Conservation (phyloP, 441 rosid species). For the Euphorbia schlechtendalii region DNA sequence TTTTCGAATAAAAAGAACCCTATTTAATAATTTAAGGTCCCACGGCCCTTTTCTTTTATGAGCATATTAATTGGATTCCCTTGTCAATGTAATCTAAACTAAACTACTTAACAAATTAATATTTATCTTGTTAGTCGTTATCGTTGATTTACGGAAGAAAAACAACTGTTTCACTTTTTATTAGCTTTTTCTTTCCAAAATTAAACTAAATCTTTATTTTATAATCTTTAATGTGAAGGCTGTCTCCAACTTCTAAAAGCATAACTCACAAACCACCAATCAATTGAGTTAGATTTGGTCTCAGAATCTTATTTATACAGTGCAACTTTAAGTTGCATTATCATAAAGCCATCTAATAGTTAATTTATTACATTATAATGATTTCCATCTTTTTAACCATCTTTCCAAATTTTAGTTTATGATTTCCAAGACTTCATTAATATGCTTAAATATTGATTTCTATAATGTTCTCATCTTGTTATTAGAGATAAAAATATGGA, state of each 20-base stretch:
- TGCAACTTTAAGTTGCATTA: constrained; percentile 11
- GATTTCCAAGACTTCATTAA: too few species aligned
- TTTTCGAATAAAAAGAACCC: constrained; percentile 20
- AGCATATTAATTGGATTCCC: constrained; percentile 8
- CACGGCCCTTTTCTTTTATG: constrained; percentile 5
- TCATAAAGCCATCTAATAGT: background rate
- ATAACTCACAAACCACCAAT: constrained; percentile 23
- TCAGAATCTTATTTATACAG: constrained; percentile 14
- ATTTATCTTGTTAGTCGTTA: too few species aligned
- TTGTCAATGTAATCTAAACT: constrained; percentile 11
- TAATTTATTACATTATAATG: background rate
- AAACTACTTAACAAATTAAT: too few species aligned
- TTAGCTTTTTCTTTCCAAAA: constrained; percentile 22
- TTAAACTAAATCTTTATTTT: constrained; percentile 20
- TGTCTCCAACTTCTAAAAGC: constrained; percentile 29
- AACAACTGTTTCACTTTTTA: constrained; percentile 22
- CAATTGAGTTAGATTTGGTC: constrained; percentile 15
- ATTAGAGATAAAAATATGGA: too few species aligned
- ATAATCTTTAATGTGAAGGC: constrained; percentile 25
- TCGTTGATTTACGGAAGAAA: too few species aligned
- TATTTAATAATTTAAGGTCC: constrained; percentile 17
- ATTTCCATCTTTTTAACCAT: too few species aligned
- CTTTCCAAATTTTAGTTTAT: too few species aligned
- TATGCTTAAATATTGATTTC: too few species aligned
- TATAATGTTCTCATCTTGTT: too few species aligned